Evolutionary conservation across 176 grass and related monocot species (phyloP), one percentile per base, ranked within the genome.

Genomic region (Cenchrus fungigraminus): DNA sequence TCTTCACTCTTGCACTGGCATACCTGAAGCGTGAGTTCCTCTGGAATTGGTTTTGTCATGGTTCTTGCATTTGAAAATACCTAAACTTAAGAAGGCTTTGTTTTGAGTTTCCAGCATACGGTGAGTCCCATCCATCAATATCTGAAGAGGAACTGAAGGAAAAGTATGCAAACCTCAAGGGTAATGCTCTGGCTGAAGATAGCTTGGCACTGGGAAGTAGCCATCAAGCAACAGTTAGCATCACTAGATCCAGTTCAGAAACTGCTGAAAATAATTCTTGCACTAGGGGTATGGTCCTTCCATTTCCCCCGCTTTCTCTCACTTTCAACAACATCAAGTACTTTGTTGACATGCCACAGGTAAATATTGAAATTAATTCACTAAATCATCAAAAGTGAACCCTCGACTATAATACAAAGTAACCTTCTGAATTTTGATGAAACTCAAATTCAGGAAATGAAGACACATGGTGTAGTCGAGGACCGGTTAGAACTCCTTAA

Each of bases 321-420:
- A 88, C 84, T 50, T 99, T 99, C 22, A 86, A 96, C 65, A 78
- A 84, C 58, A 72, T 96, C 42, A 95, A 77, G 73, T 99, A 99
- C 65, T 95, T 88, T 43, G 97, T 99, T 67, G 93, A 96, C 86
- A 99, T 99, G 97, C 97, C 97, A 74, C 87, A 70, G 90, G 97
- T 98, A 81, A 71, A 68, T 47, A 84, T 63, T 45, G 53, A 71
- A 87, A 83, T 74, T 79, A 6, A 14, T 73, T 73, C 47, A 52
- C 22, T 73, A 15, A 1, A 51, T 31, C 47, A 53, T 53, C 22
- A 52, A 29, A 53, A 8, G 13, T 32, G 47, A 16, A 3, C 71
- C 49, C 31, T 50, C 22, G 22, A 51, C 3, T 31, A 9, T 73
- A 50, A 53, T 6, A 53, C 47, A 9, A 43, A 22, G 47, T 53